Evolutionary conservation across 169 alveolate genomes (phyloP).

Genomic region (Pseudocohnilembus persalinus): DNA sequence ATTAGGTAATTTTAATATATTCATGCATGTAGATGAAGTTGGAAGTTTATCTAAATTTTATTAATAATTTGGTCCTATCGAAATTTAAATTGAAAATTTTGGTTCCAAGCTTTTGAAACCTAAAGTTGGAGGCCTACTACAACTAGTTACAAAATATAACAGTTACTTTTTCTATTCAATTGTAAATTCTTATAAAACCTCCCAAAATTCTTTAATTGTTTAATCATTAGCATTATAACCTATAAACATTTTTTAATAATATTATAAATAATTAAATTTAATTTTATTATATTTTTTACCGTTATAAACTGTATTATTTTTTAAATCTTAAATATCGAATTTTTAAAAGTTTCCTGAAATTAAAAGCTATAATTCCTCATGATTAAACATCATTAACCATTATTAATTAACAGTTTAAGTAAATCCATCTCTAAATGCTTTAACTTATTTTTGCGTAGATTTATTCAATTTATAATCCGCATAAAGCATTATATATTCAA

Average conservation of each 20-base stretch:
- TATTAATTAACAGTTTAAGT: slow-evolving; percentile 86
- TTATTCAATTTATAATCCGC: slow-evolving; percentile 90
- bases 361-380: slow-evolving; percentile 92
- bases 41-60: slow-evolving; percentile 87
- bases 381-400: slow-evolving; percentile 91
- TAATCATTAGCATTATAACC: slow-evolving; percentile 41
- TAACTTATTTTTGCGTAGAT: slow-evolving; percentile 81
- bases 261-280: slow-evolving; percentile 44
- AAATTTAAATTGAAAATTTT: slow-evolving; percentile 90
- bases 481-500: slow-evolving; percentile 84
- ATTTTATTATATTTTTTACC: slow-evolving; percentile 91
- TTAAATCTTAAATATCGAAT: slow-evolving; percentile 91
- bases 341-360: slow-evolving; percentile 92
- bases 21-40: slow-evolving; percentile 96
- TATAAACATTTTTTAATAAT: background rate
- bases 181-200: slow-evolving; percentile 82
- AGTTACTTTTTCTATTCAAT: slow-evolving; percentile 88
- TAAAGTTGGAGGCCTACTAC: slow-evolving; percentile 95
- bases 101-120: slow-evolving; percentile 94
- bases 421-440: slow-evolving; percentile 91
- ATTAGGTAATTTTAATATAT: slow-evolving; percentile 94
- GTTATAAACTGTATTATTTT: slow-evolving; percentile 85
- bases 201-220: slow-evolving; percentile 93
- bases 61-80: slow-evolving; percentile 60
- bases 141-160: slow-evolving; percentile 95